A percentile compares a stretch with the other conserved stretches of the same genome.
These are phyloP conservation scores for Amaranthus hypochondriacus DNA, from an alignment of 148 eudicot genomes.

Conservation along the genomic window DNA sequence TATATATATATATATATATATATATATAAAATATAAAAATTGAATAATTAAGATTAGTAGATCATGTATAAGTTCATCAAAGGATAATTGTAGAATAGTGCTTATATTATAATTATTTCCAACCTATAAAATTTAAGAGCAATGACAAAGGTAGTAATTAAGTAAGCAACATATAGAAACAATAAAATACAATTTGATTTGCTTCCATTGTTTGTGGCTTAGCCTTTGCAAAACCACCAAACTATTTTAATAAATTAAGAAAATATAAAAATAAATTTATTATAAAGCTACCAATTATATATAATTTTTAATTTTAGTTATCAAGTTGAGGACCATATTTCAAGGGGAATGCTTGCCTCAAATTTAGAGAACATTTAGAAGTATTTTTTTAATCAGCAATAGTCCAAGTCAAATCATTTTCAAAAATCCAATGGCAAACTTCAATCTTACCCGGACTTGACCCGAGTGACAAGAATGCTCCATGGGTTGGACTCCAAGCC, in stretches of 20 bases:
- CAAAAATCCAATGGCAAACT: constrained; percentile 94
- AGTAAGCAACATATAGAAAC: constrained; percentile 24
- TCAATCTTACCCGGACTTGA: constrained; percentile 80
- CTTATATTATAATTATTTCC: background rate
- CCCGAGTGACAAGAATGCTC: constrained; percentile 74
- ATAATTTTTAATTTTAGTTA: too few species aligned
- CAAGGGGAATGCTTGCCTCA: too few species aligned
- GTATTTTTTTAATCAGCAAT: constrained; percentile 37
- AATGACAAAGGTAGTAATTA: constrained; percentile 8
- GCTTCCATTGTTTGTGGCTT: constrained; percentile 19
- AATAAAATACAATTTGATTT: constrained; percentile 30
- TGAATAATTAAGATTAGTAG: too few species aligned
- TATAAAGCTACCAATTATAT: background rate
- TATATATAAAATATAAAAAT: too few species aligned
- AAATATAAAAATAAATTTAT: background rate
- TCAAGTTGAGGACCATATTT: too few species aligned
- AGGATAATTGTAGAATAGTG: too few species aligned
- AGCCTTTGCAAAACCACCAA: constrained; percentile 35
- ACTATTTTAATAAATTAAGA: constrained; percentile 8
- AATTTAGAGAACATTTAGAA: too few species aligned
- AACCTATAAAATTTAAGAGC: constrained; percentile 9
- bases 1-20: too few species aligned
- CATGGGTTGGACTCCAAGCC: constrained; percentile 71
- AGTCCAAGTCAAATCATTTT: constrained; percentile 86
- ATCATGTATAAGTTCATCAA: too few species aligned